phyloP scores from a whole-genome alignment of 352 stramenopile genomes.

The Phytopythium boreale region DNA sequence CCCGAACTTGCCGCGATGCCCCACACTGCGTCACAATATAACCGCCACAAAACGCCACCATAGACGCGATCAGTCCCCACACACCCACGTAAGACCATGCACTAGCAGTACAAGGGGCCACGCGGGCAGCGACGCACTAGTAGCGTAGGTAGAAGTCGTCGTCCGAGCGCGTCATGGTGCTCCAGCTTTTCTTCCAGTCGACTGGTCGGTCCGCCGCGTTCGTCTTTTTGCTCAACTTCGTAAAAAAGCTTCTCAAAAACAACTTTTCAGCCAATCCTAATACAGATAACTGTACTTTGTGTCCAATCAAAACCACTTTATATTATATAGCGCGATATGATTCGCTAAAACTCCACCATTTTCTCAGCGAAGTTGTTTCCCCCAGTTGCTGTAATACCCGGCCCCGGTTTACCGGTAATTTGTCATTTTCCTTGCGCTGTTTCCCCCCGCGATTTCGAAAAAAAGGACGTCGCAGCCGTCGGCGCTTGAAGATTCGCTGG shows the following conservation, averaged over 20 bases:
- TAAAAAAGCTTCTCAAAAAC: background rate
- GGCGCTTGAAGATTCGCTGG: background rate
- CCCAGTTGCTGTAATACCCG: background rate
- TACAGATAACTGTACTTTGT: background rate
- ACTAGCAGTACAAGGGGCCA: background rate
- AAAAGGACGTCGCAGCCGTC: background rate
- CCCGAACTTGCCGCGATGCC: conserved; percentile 95
- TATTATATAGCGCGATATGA: background rate
- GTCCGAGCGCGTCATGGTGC: conserved; percentile 47
- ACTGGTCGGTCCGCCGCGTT: background rate
- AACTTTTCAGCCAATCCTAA: conserved; percentile 8
- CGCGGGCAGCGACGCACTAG: conserved; percentile 50
- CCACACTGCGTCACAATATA: conserved; percentile 59
- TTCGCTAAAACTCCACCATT: conserved; percentile 4
- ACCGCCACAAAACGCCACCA: background rate
- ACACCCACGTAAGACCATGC: background rate
- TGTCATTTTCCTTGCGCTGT: conserved; percentile 6
- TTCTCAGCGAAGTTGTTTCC: background rate
- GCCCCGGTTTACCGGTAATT: conserved; percentile 1
- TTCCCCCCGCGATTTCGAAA: conserved; percentile 1
- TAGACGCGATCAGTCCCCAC: background rate
- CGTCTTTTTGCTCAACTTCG: background rate
- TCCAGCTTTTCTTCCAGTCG: background rate
- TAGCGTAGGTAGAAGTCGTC: conserved; percentile 89
- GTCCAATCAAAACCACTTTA: background rate